Evolutionary conservation across 2,329 filamentous ascomycete species (phyloP), one percentile per base, ranked within the genome.

Genomic region (Sclerotinia minor): DNA sequence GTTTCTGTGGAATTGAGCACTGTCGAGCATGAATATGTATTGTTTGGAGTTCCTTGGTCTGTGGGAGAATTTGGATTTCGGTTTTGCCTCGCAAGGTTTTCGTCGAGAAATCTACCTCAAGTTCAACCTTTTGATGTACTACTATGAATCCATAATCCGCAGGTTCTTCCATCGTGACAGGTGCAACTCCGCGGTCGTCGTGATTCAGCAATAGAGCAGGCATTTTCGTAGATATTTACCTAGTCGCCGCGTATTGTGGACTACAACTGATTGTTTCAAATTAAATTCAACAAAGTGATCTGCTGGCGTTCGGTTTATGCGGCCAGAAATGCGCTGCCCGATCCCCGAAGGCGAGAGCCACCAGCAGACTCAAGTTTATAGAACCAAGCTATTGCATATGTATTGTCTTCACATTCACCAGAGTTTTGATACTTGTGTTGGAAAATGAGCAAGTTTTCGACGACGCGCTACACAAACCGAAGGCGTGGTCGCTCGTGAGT

Each of bases 101-200:
- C 65, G 86, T 86, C 71, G 86, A 84, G 77, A 99, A 96, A 80
- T 96, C 91, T 76, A 99, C 83, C 75, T 98, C 94, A 69, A 99
- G 83, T 74, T 93, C 89, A 61, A 99, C 89, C 77, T 92, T 91
- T 80, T 98, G 94, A 79, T 93, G 90, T 66, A 92, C 84, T 68
- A 98, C 81, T 52, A 84, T 76, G 70, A 81, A 84, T 35, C 74
- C 76, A 68, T 75, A 75, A 21, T 72, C 71, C 21, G 69, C 69
- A 41, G 65, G 47, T 24, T 67, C 65, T 13, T 53, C 49, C 8
- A 32, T 67, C 19, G 57, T 49, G n/a, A 69, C 71, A 5, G 67
- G 41, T 24, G 54, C 49, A 29, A 53, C 63, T 71, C 67, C 38
- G 69, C 54, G 68, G 35, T 60, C 55, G 24, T 75, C 73, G 70